Base-by-base conservation (phyloP, 768 basidiomycete species). In the Pleurotus tuoliensis region DNA sequence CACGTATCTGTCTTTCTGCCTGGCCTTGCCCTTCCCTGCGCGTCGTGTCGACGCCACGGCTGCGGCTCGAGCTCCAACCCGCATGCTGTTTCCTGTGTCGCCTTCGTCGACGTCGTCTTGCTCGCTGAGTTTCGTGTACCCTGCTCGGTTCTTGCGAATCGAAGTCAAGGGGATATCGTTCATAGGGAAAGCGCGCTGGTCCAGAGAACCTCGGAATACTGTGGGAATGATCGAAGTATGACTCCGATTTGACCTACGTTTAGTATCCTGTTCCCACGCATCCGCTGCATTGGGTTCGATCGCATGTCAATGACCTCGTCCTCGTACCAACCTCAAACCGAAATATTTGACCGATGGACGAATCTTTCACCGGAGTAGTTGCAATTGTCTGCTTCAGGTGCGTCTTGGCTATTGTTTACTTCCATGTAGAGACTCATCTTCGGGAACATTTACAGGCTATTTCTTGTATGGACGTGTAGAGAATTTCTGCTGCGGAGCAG, bases 91-190 rank as follows among this genome's bases (percentile, higher is more conserved):
- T 7, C 40, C 11, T 12, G 9, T 39, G 12, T 40, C 38, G 9
- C 8, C 22, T 38, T 54, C 38, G 52, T 20, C 41, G 24, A 25
- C 37, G 52, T 41, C 30, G 18, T 55, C 45, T 24, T 46, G 54
- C 3, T 46, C 43, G 41, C 34, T 59, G 27, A 82, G 73, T 62
- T 72, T 78, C 60, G 72, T 63, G 73, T 82, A 80, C 54, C 76
- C 78, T 58, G 75, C 68, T 69, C 74, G 75, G 61, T 76, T 76
- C 71, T 77, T 74, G 79, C 80, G 72, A 66, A 88, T 73, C 63
- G 76, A 75, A 63, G 75, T 81, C 55, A 89, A 73, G n/a, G 86
- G 87, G 70, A 88, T 89, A 73, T 87, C 87, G 69, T 86, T 81
- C 84, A 86, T 86, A 69, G 39, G 30, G 30, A 34, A 34, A 34